These are phyloP conservation scores for Acacia melanoxylon DNA, from an alignment of 306 rosid genomes.

Conservation along the genomic window DNA sequence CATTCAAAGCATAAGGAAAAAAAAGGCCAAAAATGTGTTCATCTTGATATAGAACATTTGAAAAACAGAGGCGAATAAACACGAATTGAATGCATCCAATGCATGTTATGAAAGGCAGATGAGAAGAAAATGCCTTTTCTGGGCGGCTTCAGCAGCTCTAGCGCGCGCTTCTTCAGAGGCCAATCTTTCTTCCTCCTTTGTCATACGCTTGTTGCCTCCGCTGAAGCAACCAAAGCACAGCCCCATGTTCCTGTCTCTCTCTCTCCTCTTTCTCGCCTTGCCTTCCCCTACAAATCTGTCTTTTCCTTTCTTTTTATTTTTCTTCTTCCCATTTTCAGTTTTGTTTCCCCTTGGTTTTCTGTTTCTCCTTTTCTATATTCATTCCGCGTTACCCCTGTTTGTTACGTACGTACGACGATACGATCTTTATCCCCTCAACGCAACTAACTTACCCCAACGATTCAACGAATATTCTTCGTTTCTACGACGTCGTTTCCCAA, in stretches of 20 bases:
- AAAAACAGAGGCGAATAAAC: background rate
- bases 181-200: slow-evolving; percentile 70
- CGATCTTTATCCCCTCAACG: background rate
- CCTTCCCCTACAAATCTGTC: slow-evolving; percentile 11
- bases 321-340: background rate
- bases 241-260: slow-evolving; percentile 53
- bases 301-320: background rate
- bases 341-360: background rate
- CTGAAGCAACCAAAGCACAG: slow-evolving; percentile 65
- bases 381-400: background rate
- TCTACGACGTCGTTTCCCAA: background rate
- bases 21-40: too few relatives aligned
- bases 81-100: background rate
- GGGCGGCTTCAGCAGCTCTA: slow-evolving; percentile 94
- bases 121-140: slow-evolving; percentile 54
- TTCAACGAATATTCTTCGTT: background rate
- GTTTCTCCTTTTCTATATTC: background rate
- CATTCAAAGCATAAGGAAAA: background rate
- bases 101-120: background rate
- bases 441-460: background rate
- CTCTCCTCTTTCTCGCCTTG: background rate
- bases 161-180: slow-evolving; percentile 81
- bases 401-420: background rate
- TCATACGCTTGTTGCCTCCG: slow-evolving; percentile 53
- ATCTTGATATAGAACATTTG: too few relatives aligned